A percentile compares a stretch with the other conserved stretches of the same genome.
phyloP scores from a whole-genome alignment of 83 land plant species.

The Diphasiastrum complanatum region DNA sequence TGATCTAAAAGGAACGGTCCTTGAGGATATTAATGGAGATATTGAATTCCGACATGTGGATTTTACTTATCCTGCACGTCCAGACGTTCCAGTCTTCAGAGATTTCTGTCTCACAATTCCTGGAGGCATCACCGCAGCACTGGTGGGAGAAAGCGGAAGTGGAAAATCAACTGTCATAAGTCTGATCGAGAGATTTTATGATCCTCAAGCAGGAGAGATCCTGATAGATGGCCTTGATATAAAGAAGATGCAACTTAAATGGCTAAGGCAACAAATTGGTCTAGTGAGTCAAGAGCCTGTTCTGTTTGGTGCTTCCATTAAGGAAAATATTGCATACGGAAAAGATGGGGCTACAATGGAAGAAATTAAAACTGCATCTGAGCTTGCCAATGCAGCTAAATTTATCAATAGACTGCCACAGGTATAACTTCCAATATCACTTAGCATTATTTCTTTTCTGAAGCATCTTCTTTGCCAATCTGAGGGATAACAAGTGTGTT shows the following conservation, averaged over 20 bases:
- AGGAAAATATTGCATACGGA: constrained; percentile 44
- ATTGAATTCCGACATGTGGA: constrained; percentile 43
- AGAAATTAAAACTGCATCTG: constrained; percentile 33
- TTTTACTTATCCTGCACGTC: constrained; percentile 58
- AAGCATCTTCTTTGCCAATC: too few relatives aligned
- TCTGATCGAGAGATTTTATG: constrained; percentile 51
- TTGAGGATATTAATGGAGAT: constrained; percentile 36
- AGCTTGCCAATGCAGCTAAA: constrained; percentile 19
- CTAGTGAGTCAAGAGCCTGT: constrained; percentile 53
- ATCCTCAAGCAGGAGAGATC: constrained; percentile 44
- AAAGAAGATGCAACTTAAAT: constrained; percentile 31
- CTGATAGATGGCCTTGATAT: constrained; percentile 40
- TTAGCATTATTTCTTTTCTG: too few relatives aligned
- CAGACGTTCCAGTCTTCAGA: constrained; percentile 42
- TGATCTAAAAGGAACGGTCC: constrained; percentile 19
- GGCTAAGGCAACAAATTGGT: constrained; percentile 50
- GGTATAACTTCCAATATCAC: constrained; percentile 19
- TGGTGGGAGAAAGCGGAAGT: constrained; percentile 67
- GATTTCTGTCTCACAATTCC: constrained; percentile 36
- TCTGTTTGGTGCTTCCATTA: constrained; percentile 39
- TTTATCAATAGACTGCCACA: constrained; percentile 26
- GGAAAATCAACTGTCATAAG: constrained; percentile 49
- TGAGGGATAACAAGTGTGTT: too few relatives aligned
- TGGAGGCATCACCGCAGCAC: constrained; percentile 39
- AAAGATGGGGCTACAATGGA: constrained; percentile 36